Base-by-base conservation (phyloP, 208 protist genomes). In the Crithidia thermophila region DNA sequence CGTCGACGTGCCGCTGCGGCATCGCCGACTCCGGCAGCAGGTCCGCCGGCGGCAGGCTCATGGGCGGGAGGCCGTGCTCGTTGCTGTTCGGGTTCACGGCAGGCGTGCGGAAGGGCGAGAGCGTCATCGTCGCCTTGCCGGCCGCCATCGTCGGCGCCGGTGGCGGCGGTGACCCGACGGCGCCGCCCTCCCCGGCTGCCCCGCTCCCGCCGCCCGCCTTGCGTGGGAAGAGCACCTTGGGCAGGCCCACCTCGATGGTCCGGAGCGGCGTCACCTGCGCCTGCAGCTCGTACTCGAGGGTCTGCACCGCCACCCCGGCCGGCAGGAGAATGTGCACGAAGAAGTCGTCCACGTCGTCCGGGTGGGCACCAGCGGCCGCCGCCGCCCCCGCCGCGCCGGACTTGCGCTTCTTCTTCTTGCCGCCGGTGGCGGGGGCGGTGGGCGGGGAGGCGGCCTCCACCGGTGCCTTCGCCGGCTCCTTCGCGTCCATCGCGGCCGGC, bases 331-430 rank as follows among this genome's bases (percentile, higher is more conserved):
- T 72, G 71, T 88, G 79, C 9, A 93, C 71, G 27, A 91, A 85
- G 69, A 78, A 91, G 63, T 91, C 85, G 13, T 91, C 81, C 39
- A 86, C 73, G 52, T 91, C 85, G 18, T 62, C 68, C 18, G 67
- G 56, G 20, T 68, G 68, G n/a, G 61, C 57, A 0, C 49, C 61
- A 11, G 53, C 33, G 1, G 20, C 47, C 4, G 31, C 56, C 6
- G 50, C 21, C 36, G 56, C 23, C 25, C 21, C 25, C 31, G 47
- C 42, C 31, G 34, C 36, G 14, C 7, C 42, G 16, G 64, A 28
- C 72, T 67, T 70, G 18, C 56, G 42, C 51, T 66, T 68, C 68
- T 64, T 62, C 47, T 64, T 69, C 67, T 72, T 82, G 49, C 47
- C 68, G 31, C 40, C 58, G 45, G 47, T 55, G 40, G 55, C 65